These are phyloP conservation scores for Solanum sitiens DNA, from an alignment of 257 asterid species.

Conservation along the genomic window DNA sequence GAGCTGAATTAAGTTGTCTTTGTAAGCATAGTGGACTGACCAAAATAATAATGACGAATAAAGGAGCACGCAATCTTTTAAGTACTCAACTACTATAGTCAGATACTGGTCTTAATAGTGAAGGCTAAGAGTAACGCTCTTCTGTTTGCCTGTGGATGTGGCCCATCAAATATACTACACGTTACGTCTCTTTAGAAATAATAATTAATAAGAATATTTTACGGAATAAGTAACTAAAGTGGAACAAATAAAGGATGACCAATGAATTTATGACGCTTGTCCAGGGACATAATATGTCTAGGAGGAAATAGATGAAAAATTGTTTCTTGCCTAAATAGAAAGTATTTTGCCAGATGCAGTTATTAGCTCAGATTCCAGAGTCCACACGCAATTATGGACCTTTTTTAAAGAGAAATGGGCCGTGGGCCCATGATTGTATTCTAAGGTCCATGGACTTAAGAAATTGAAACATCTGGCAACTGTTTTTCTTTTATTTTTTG, in stretches of 20 bases:
- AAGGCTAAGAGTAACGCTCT: neutral
- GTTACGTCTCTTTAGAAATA: accelerated
- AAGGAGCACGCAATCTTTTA: neutral
- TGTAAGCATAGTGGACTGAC: neutral
- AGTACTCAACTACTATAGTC: neutral
- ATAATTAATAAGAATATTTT: too few species aligned
- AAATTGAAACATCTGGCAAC: neutral
- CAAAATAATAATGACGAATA: neutral
- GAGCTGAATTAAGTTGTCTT: neutral
- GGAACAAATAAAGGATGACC: too few species aligned
- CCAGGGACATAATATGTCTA: neutral
- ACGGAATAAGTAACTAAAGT: neutral
- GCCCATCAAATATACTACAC: neutral
- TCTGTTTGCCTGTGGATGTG: neutral
- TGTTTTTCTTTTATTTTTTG: too few species aligned
- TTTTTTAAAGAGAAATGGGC: neutral
- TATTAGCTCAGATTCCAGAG: neutral
- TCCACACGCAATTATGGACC: neutral
- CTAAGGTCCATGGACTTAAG: neutral
- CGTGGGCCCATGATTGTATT: neutral
- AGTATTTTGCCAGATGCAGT: neutral
- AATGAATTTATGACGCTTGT: neutral
- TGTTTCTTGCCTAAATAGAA: neutral
- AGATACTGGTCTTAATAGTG: neutral
- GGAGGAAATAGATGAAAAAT: neutral